Evolutionary conservation across 1,284 basidiomycete genomes (phyloP).

Genomic region (Quambalaria eucalypti): DNA sequence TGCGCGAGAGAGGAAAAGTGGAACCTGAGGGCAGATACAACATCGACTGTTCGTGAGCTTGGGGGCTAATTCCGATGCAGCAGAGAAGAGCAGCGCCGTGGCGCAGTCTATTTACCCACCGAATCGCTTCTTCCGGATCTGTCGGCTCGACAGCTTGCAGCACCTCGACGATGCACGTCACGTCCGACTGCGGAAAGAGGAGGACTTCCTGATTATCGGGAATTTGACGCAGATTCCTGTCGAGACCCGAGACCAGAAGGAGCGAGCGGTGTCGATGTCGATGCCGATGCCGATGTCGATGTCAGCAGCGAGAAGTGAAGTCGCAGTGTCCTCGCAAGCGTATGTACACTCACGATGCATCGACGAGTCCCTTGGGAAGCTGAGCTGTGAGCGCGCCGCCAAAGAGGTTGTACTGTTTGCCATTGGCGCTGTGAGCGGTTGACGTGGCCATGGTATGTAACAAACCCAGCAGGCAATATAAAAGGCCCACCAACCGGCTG

Average conservation of each 20-base stretch:
- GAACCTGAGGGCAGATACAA: conserved; percentile 55
- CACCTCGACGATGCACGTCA: conserved; percentile 79
- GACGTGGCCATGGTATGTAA: no score
- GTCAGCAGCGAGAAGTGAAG: not conserved
- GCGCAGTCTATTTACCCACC: no score
- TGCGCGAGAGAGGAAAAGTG: conserved; percentile 86
- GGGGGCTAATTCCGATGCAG: not conserved
- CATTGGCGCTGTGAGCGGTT: no score
- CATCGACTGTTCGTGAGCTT: not conserved
- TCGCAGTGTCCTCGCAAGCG: not conserved
- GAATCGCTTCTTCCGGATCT: not conserved
- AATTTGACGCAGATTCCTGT: conserved; percentile 67
- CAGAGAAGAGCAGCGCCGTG: not conserved
- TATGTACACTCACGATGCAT: conserved; percentile 56
- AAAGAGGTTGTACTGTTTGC: no score
- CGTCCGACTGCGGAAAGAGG: conserved; percentile 60
- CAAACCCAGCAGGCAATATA: no score
- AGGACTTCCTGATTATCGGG: conserved; percentile 97
- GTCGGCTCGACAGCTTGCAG: conserved; percentile 61
- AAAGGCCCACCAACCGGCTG: no score
- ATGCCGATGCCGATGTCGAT: not conserved
- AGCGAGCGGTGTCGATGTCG: not conserved
- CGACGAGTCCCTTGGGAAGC: conserved; percentile 59
- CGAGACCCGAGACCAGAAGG: not conserved
- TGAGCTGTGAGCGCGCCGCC: conserved; percentile 67